Base-by-base conservation (phyloP, 1,139 yeast species). In the Saccharomyces hybrid region DNA sequence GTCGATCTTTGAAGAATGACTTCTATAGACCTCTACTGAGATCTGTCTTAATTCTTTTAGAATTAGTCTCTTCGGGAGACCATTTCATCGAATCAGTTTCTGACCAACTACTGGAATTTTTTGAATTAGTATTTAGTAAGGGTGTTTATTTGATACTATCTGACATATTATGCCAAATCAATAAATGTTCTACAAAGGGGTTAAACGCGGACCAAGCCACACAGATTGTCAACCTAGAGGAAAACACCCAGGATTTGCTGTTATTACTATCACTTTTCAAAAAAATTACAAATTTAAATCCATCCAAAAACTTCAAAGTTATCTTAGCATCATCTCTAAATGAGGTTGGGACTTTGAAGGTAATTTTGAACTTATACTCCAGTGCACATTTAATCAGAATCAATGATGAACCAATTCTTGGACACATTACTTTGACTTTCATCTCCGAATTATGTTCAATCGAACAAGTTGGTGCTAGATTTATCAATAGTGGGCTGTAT, bases 341-440 rank as follows among this genome's bases (percentile, higher is more conserved):
- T 34, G 83, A 81, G 28, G 75, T 79, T 32, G 89, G 84, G 1
- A 80, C 89, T 0, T 75, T 86, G 34, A 78, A 81, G 52, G 77
- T 87, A 0, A 76, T 88, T 31, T 70, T 88, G 62, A 81, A 82
- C 55, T 73, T 88, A 14, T 89, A 83, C 67, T 79, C 93, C 0
- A 81, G 83, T 55, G 81, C 95, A 0, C 87, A 86, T 62, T 70
- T 81, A 48, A 75, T 86, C 46, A 80, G 79, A 57, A 74, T 82
- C 2, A 80, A 82, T 56, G 81, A 78, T 32, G 95, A 87, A 54
- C 81, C 80, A 34, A 74, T 84, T 0, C 82, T 86, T 66, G 93
- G 95, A 0, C 93, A 87, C 58, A 71, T 88, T 52, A 76, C 91
- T 29, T 73, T 91, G 59, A 78, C 82, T 66, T 87, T 82, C 60